Percentiles rank a stretch among this genome's conserved stretches.
phyloP scores from a whole-genome alignment of 306 rosid species.

The Glycyrrhiza uralensis region DNA sequence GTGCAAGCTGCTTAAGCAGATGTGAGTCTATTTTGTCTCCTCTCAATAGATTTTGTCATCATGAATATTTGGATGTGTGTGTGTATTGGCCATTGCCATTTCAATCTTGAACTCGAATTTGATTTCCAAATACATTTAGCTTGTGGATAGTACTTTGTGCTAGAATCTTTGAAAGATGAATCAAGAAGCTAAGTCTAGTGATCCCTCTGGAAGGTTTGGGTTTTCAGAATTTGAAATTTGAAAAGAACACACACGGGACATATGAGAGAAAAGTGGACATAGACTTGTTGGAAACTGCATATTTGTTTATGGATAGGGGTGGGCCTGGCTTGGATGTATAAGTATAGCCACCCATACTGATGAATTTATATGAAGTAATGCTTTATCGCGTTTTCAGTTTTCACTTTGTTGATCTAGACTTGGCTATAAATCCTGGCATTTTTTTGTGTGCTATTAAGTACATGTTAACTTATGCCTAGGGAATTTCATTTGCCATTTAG shows the following conservation, averaged over 20 bases:
- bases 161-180: constrained; percentile 18
- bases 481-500: neutral
- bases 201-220: neutral
- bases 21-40: constrained; percentile 3
- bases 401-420: neutral
- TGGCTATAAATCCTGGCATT: neutral
- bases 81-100: neutral
- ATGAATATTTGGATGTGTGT: neutral
- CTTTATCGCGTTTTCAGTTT: neutral
- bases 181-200: neutral
- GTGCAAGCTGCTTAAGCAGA: neutral
- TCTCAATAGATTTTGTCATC: neutral
- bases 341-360: neutral
- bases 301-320: neutral
- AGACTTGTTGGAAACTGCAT: neutral
- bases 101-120: neutral
- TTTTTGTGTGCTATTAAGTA: neutral
- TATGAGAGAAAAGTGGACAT: neutral
- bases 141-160: constrained; percentile 9
- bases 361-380: neutral
- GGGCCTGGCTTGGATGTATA: neutral
- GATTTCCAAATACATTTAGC: neutral
- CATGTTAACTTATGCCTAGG: neutral
- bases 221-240: neutral
- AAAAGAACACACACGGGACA: neutral